Conservation (phyloP, 2,329 filamentous ascomycete species). For the Colletotrichum liaoningense region DNA sequence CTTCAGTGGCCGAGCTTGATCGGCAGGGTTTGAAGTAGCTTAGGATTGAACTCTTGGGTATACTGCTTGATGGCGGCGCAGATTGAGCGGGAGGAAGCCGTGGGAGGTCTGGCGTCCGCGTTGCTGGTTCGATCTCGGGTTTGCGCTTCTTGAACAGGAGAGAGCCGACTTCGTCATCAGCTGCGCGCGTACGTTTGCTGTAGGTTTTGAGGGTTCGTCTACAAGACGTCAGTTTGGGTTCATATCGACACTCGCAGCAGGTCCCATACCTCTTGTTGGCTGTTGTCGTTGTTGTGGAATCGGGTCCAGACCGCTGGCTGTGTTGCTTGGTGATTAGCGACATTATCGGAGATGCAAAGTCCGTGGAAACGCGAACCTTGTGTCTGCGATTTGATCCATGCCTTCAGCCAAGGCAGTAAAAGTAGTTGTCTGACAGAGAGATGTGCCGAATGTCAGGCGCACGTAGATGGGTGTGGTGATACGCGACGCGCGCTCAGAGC, state of each 20-base stretch:
- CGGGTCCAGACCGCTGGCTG: neutral
- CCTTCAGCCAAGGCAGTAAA: neutral
- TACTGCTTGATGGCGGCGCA: slow-evolving; percentile 21
- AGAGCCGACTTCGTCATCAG: neutral
- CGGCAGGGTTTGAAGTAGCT: slow-evolving; percentile 52
- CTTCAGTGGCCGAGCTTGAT: slow-evolving; percentile 22
- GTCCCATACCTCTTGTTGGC: slow-evolving; percentile 25
- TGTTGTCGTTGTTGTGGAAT: neutral
- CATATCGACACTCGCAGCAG: neutral
- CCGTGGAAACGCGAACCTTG: neutral
- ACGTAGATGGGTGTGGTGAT: neutral
- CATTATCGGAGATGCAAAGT: neutral
- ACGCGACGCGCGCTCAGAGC: slow-evolving; percentile 9
- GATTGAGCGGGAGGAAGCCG: neutral
- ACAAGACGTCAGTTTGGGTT: neutral
- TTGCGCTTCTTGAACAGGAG: slow-evolving; percentile 33
- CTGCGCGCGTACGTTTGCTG: slow-evolving; percentile 44
- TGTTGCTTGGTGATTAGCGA: neutral
- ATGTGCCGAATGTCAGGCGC: neutral
- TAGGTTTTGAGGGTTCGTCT: slow-evolving; percentile 50
- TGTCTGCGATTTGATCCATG: neutral
- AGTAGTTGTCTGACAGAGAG: neutral
- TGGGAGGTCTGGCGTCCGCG: slow-evolving; percentile 3
- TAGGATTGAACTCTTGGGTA: slow-evolving; percentile 51
- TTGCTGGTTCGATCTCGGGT: slow-evolving; percentile 36